phyloP scores from a whole-genome alignment of 1,284 basidiomycete genomes.

The Coriolopsis trogii region DNA sequence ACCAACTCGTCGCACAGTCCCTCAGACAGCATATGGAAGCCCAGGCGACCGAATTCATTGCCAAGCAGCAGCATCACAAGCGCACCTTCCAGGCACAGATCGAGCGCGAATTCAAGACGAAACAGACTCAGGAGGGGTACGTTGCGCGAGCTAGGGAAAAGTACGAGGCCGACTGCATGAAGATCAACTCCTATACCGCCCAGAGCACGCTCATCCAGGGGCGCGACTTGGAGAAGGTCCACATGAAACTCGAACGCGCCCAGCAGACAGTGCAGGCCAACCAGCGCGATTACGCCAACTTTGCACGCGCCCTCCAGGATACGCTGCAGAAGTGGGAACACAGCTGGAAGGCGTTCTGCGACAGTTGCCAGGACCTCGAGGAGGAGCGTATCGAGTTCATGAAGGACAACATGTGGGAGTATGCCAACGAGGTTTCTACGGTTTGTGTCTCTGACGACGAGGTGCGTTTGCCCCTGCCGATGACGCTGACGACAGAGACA shows the following conservation, averaged over 20 bases:
- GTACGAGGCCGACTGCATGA: slow-evolving; percentile 92
- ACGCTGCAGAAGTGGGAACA: slow-evolving; percentile 89
- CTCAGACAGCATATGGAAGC: slow-evolving; percentile 81
- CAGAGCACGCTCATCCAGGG: slow-evolving; percentile 94
- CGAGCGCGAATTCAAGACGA: slow-evolving; percentile 88
- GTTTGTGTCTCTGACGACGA: slow-evolving; percentile 97
- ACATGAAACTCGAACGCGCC: slow-evolving; percentile 85
- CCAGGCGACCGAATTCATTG: slow-evolving; percentile 64
- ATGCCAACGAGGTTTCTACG: slow-evolving; percentile 93
- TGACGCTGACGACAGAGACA: background rate
- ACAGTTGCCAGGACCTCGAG: slow-evolving; percentile 94
- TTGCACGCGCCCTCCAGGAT: slow-evolving; percentile 80
- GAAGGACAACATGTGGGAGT: slow-evolving; percentile 96
- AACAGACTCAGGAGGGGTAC: slow-evolving; percentile 82
- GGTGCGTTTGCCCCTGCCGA: slow-evolving; percentile 50
- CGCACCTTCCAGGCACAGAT: slow-evolving; percentile 72
- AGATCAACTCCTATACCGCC: slow-evolving; percentile 95
- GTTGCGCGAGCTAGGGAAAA: slow-evolving; percentile 90
- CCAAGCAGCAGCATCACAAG: slow-evolving; percentile 75
- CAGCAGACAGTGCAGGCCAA: slow-evolving; percentile 89
- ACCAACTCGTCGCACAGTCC: slow-evolving; percentile 72
- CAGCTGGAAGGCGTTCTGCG: slow-evolving; percentile 94
- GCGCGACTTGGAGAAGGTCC: slow-evolving; percentile 90
- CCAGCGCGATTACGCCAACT: slow-evolving; percentile 91
- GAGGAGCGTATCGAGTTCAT: slow-evolving; percentile 93